phyloP scores from a whole-genome alignment of 169 alveolate genomes.

The Nephromyces sp. region DNA sequence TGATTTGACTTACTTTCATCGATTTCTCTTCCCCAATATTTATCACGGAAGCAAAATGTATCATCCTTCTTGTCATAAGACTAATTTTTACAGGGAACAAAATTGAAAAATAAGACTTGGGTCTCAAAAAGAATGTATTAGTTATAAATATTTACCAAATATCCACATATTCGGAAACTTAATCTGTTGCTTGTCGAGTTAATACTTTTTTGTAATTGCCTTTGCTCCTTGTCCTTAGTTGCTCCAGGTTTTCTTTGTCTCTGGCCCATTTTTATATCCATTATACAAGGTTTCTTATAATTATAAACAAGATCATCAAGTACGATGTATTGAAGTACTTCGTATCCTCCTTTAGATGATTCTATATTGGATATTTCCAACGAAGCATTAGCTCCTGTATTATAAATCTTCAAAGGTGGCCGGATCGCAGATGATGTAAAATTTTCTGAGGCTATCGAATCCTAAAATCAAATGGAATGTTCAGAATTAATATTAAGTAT shows the following conservation, averaged over 20 bases:
- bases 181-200: constrained; percentile 48
- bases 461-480: too few relatives aligned
- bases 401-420: too few relatives aligned
- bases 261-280: constrained; percentile 54
- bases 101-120: too few relatives aligned
- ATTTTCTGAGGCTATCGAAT: too few relatives aligned
- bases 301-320: constrained; percentile 48
- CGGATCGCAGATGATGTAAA: too few relatives aligned
- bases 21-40: constrained; percentile 53
- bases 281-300: constrained; percentile 45
- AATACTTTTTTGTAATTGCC: constrained; percentile 47
- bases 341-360: too few relatives aligned
- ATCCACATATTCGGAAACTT: constrained; percentile 56
- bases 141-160: constrained; percentile 18
- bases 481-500: too few relatives aligned
- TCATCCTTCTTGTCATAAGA: constrained; percentile 41
- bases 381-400: too few relatives aligned
- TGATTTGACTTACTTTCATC: constrained; percentile 22
- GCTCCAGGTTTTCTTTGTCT: constrained; percentile 49
- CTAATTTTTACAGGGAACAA: too few relatives aligned
- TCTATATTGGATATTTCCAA: too few relatives aligned
- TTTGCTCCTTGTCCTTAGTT: constrained; percentile 41
- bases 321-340: constrained; percentile 36
- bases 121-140: too few relatives aligned
- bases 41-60: constrained; percentile 44